Base-by-base conservation (phyloP, 345 rosid genomes). In the Eucalyptus paniculata region DNA sequence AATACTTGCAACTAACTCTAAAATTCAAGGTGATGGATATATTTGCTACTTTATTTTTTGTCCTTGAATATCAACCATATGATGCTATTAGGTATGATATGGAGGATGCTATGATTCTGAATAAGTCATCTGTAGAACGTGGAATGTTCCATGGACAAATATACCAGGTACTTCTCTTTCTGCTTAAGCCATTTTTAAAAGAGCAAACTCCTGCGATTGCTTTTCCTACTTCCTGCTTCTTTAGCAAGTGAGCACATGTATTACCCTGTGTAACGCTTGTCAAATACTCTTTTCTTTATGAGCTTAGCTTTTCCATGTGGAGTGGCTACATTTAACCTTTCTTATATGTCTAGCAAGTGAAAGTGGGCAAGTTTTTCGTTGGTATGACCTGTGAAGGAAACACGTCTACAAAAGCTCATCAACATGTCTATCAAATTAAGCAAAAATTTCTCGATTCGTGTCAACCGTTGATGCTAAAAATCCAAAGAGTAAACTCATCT, bases 101-200 rank as follows among this genome's bases (percentile, higher is more conserved):
- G 99, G 99, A 98, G 95, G 99, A 98, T 93, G 98, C 99, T 12
- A 98, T 98, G 99, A 98, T 98, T 92, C 89, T 98, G 88, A 98
- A 98, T 88, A 98, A 98, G 92, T 97, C 99, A 89, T 93, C 99
- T 23, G 98, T 95, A 86, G 99, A 98, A 65, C 96, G 97, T 53
- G 99, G 99, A 88, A 94, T 98, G 99, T 97, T 93, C 92, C 99
- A 94, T 94, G 99, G 99, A 89, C 96, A 97, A 92, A 96, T 98
- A 92, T 97, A 97, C 89, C 98, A 96, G 99, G 99, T 98, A 88
- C n/a, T 92, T 60, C 87, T 69, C 80, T 86, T 34, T 32, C 44
- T 53, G 88, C 45, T 86, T 56, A 23, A 86, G 26, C 88, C 62
- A 50, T 50, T 86, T 24, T 56, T 34, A 34, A 40, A 69, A 34